These are phyloP conservation scores for Suillus variegatus DNA, from an alignment of 768 basidiomycete genomes.

Conservation along the genomic window DNA sequence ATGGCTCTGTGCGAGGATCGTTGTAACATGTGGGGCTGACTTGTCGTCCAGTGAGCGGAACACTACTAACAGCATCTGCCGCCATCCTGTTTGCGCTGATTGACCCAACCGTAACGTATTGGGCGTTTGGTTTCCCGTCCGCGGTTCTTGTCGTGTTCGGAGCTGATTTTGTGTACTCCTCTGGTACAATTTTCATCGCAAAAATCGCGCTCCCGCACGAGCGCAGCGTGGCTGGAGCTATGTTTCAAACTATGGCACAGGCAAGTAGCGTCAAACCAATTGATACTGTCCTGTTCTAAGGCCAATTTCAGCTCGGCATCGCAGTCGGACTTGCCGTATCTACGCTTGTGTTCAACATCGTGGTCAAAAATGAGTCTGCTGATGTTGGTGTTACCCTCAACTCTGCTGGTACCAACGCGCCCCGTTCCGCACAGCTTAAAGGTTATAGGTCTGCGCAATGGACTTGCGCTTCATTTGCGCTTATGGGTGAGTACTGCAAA, in stretches of 20 bases:
- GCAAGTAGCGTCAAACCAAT: conserved; percentile 30
- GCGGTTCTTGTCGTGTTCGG: conserved; percentile 68
- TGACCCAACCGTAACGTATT: conserved; percentile 55
- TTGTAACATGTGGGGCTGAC: conserved; percentile 1
- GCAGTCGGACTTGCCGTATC: conserved; percentile 71
- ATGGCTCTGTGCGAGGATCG: neutral
- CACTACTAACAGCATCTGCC: conserved; percentile 56
- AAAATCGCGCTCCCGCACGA: conserved; percentile 66
- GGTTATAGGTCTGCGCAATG: conserved; percentile 69
- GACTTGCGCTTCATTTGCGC: conserved; percentile 57
- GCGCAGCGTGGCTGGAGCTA: conserved; percentile 72
- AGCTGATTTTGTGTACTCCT: conserved; percentile 78
- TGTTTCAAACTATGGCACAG: conserved; percentile 81
- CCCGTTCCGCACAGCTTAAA: conserved; percentile 39
- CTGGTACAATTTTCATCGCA: conserved; percentile 64
- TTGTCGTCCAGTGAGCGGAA: conserved; percentile 47
- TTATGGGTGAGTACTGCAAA: conserved; percentile 45
- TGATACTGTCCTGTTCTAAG: neutral
- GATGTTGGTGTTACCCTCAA: conserved; percentile 35
- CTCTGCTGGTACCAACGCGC: conserved; percentile 29
- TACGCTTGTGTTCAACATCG: conserved; percentile 68
- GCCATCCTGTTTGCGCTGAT: conserved; percentile 72
- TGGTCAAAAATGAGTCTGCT: conserved; percentile 36
- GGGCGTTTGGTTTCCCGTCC: conserved; percentile 77
- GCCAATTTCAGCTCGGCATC: conserved; percentile 52